phyloP scores from a whole-genome alignment of 257 asterid genomes.

The Thymus quinquecostatus region DNA sequence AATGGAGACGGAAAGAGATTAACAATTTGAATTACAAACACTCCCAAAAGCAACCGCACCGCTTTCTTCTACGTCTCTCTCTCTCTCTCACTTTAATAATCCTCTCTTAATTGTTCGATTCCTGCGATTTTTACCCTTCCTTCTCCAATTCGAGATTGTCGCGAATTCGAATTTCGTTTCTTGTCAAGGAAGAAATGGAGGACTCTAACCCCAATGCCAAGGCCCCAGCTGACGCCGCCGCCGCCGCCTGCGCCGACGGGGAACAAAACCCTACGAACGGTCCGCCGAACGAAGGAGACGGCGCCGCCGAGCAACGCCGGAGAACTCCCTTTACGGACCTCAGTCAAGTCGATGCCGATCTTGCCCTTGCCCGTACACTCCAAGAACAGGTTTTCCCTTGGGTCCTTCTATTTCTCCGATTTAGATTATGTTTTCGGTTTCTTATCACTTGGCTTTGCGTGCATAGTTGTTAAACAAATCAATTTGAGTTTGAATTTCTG shows the following conservation, averaged over 20 bases:
- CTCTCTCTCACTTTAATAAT: neutral
- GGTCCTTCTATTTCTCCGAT: neutral
- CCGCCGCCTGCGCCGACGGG: constrained; percentile 34
- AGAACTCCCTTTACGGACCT: constrained; percentile 87
- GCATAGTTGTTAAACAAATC: neutral
- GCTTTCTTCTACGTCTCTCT: constrained; percentile 29
- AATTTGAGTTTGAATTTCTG: constrained; percentile 4
- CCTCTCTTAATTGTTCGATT: constrained; percentile 9
- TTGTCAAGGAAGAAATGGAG: constrained; percentile 38
- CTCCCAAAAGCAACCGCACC: constrained; percentile 31
- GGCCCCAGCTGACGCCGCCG: constrained; percentile 19
- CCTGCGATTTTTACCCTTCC: neutral
- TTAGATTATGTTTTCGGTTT: neutral
- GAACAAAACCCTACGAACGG: constrained; percentile 41
- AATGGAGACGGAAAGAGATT: neutral
- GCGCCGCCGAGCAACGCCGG: constrained; percentile 41
- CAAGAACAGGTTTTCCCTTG: constrained; percentile 70
- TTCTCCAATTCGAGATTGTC: constrained; percentile 18
- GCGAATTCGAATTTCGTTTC: constrained; percentile 23
- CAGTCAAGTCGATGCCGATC: constrained; percentile 92
- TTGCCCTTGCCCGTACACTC: constrained; percentile 91
- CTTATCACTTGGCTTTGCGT: constrained; percentile 13
- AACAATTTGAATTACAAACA: constrained; percentile 13
- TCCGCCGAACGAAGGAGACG: constrained; percentile 38
- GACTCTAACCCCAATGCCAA: constrained; percentile 38